phyloP scores from a whole-genome alignment of 768 basidiomycete species.

The Podaxis pistillaris region DNA sequence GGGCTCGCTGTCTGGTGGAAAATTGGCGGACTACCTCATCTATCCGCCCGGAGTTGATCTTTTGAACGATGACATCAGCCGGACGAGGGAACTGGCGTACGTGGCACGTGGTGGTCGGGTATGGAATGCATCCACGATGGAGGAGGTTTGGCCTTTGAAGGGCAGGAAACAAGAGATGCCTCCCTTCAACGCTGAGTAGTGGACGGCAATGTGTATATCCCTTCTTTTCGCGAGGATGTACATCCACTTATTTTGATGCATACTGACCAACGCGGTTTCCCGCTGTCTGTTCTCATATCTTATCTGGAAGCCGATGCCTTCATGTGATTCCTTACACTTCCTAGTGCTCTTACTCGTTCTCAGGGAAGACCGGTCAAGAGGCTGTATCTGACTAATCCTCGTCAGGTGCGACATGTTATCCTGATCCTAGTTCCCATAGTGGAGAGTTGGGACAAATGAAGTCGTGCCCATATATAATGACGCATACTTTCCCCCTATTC shows the following conservation, averaged over 20 bases:
- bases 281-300: no score
- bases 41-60: slow-evolving; percentile 63
- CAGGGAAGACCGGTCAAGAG: background rate
- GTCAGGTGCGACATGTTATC: background rate
- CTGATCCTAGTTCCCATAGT: background rate
- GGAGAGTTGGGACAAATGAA: background rate
- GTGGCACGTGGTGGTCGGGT: slow-evolving; percentile 69
- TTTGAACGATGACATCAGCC: slow-evolving; percentile 42
- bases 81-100: slow-evolving; percentile 49
- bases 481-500: background rate
- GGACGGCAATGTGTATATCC: background rate
- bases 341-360: background rate
- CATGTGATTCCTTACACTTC: background rate
- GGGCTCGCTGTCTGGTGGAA: slow-evolving; percentile 61
- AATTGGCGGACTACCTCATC: slow-evolving; percentile 70
- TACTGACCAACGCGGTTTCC: background rate
- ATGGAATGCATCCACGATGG: slow-evolving; percentile 67
- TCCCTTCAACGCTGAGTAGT: slow-evolving; percentile 53
- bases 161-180: slow-evolving; percentile 54
- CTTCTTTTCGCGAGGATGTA: background rate
- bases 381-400: background rate
- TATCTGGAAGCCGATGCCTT: background rate
- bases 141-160: slow-evolving; percentile 68
- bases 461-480: background rate
- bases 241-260: background rate